These are phyloP conservation scores for Kodamaea leandrae DNA, from an alignment of 805 yeast genomes.

Conservation along the genomic window DNA sequence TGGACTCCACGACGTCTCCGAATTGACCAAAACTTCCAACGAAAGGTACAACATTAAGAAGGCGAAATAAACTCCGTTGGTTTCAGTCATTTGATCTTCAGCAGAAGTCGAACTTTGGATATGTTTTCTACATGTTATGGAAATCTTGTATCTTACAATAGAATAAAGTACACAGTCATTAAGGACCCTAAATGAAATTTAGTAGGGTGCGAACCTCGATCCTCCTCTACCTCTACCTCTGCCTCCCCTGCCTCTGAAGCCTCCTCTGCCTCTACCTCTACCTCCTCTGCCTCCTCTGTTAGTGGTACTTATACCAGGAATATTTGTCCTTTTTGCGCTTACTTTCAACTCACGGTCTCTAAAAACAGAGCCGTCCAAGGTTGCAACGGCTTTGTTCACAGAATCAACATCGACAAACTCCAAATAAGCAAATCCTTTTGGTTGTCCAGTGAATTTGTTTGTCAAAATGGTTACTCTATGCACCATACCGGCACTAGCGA, in stretches of 20 bases:
- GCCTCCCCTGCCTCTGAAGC: constrained; percentile 24
- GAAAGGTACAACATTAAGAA: constrained; percentile 8
- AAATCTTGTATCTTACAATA: no score
- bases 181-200: no score
- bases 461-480: constrained; percentile 75
- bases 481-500: constrained; percentile 66
- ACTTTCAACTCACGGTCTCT: constrained; percentile 73
- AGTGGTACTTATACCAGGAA: constrained; percentile 58
- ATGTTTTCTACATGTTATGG: no score
- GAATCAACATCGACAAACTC: constrained; percentile 72
- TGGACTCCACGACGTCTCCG: constrained; percentile 26
- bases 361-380: constrained; percentile 62
- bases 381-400: constrained; percentile 60
- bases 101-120: no score
- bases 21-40: constrained; percentile 19
- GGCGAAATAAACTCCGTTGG: constrained; percentile 1
- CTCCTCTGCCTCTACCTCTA: constrained; percentile 39
- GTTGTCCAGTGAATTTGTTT: constrained; percentile 73
- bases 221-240: constrained; percentile 24
- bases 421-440: constrained; percentile 84
- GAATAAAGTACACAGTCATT: no score
- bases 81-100: no score
- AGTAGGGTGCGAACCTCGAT: constrained; percentile 18
- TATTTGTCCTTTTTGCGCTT: constrained; percentile 72
- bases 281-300: constrained; percentile 39